These are phyloP conservation scores for Heritiera fomes DNA, from an alignment of 345 rosid genomes.

Conservation along the genomic window DNA sequence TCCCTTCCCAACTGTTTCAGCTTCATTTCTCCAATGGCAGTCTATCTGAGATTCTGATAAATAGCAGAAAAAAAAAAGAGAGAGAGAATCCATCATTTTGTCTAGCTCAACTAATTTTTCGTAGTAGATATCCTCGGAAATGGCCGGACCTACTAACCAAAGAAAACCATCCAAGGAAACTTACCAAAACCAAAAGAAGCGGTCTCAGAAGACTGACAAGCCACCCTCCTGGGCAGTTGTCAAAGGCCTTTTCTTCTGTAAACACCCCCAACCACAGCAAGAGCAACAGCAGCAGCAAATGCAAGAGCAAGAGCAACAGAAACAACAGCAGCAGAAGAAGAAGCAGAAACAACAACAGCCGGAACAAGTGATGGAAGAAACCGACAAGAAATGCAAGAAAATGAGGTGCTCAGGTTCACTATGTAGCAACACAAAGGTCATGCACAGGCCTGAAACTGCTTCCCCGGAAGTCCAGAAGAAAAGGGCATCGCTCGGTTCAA, in stretches of 20 bases:
- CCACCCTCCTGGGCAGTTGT: slow-evolving; percentile 55
- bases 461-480: slow-evolving; percentile 51
- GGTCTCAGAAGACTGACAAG: slow-evolving; percentile 36
- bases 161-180: slow-evolving; percentile 37
- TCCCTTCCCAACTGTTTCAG: slow-evolving; percentile 10
- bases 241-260: slow-evolving; percentile 55
- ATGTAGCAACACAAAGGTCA: slow-evolving; percentile 72
- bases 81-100: not conserved
- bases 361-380: slow-evolving; percentile 36
- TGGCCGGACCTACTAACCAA: slow-evolving; percentile 47
- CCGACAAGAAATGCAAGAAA: slow-evolving; percentile 62
- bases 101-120: slow-evolving; percentile 4
- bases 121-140: slow-evolving; percentile 21
- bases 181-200: slow-evolving; percentile 35
- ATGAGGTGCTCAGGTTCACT: slow-evolving; percentile 74
- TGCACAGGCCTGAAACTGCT: slow-evolving; percentile 46
- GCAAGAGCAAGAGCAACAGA: slow-evolving; percentile 17
- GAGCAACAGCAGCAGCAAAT: slow-evolving; percentile 27
- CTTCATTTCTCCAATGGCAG: slow-evolving; percentile 12
- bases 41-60: slow-evolving; percentile 8
- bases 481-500: slow-evolving; percentile 32
- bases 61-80: not conserved
- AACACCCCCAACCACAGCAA: slow-evolving; percentile 37
- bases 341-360: slow-evolving; percentile 20
- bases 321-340: slow-evolving; percentile 13